Percentiles rank a stretch among this genome's conserved stretches.
Evolutionary conservation across 2,329 filamentous ascomycete genomes (phyloP).

Genomic region (Lachnellula willkommii): DNA sequence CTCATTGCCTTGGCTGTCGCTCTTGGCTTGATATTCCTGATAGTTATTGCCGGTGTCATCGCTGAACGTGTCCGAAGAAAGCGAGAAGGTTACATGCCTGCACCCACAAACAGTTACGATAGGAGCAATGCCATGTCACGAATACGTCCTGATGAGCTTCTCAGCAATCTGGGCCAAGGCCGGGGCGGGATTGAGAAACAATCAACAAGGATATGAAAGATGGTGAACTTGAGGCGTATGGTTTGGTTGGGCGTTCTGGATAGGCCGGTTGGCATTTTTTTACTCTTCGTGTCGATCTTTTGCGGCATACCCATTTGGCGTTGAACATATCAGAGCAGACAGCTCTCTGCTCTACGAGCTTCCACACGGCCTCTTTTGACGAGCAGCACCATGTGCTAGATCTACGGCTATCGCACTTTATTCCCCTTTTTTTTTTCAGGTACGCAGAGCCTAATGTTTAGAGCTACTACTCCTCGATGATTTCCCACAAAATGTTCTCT

Average conservation of each 20-base stretch:
- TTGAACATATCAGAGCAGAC: conserved; percentile 17
- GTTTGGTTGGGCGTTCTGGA: conserved; percentile 29
- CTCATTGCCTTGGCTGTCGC: conserved; percentile 76
- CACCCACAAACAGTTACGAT: conserved; percentile 62
- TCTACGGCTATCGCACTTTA: conserved; percentile 15
- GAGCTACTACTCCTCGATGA: conserved; percentile 21
- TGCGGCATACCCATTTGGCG: conserved; percentile 24
- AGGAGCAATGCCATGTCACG: conserved; percentile 52
- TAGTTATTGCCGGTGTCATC: conserved; percentile 69
- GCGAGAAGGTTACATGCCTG: conserved; percentile 75
- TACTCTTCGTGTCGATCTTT: conserved; percentile 23
- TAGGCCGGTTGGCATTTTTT: conserved; percentile 22
- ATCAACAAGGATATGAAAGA: conserved; percentile 27
- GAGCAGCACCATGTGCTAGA: conserved; percentile 15
- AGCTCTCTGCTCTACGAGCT: conserved; percentile 13
- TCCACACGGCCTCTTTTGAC: conserved; percentile 18
- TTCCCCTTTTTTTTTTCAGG: conserved; percentile 16
- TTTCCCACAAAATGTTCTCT: conserved; percentile 23
- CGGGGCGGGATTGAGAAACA: conserved; percentile 27
- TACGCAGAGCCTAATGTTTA: conserved; percentile 28
- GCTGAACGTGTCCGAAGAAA: conserved; percentile 72
- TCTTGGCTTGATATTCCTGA: conserved; percentile 68
- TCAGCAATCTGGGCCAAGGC: conserved; percentile 29
- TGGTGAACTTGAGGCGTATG: conserved; percentile 23
- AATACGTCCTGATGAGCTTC: conserved; percentile 54